Conservation (phyloP, 345 rosid species). For the Microcos paniculata region DNA sequence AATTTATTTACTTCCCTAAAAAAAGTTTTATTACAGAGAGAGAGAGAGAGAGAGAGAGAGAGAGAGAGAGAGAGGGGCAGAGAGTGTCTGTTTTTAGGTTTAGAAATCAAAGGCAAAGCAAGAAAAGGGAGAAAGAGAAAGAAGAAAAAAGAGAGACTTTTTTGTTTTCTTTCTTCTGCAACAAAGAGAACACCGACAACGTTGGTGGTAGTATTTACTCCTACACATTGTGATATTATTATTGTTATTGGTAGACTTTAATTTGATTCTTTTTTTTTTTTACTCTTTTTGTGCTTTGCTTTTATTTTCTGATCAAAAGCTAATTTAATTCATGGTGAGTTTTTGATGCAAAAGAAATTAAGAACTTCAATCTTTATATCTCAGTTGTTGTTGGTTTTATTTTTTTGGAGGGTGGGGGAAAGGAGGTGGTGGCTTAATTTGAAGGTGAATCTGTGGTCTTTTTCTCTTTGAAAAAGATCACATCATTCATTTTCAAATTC, state of each 20-base stretch:
- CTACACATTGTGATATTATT: background rate
- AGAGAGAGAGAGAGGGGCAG: background rate
- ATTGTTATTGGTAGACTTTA: background rate
- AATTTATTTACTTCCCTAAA: constrained; percentile 28
- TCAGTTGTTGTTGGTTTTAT: background rate
- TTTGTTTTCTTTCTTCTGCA: constrained; percentile 5
- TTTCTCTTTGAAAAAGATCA: background rate
- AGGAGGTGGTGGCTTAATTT: background rate
- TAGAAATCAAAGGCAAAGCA: constrained; percentile 22
- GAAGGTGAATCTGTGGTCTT: background rate
- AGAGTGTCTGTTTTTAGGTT: constrained; percentile 5
- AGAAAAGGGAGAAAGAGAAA: constrained; percentile 11
- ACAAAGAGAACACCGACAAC: constrained; percentile 23
- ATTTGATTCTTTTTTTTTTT: background rate
- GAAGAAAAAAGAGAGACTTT: background rate
- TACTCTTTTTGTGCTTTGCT: background rate
- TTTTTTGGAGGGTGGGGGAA: background rate
- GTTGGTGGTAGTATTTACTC: constrained; percentile 20
- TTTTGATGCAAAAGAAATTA: background rate
- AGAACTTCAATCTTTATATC: background rate
- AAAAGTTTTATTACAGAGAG: constrained; percentile 51
- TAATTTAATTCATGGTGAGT: background rate
- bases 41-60: constrained; percentile 12
- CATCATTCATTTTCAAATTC: background rate
- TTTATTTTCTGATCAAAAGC: background rate